phyloP scores from a whole-genome alignment of 805 yeast genomes.

The Pichia phayaonensis region DNA sequence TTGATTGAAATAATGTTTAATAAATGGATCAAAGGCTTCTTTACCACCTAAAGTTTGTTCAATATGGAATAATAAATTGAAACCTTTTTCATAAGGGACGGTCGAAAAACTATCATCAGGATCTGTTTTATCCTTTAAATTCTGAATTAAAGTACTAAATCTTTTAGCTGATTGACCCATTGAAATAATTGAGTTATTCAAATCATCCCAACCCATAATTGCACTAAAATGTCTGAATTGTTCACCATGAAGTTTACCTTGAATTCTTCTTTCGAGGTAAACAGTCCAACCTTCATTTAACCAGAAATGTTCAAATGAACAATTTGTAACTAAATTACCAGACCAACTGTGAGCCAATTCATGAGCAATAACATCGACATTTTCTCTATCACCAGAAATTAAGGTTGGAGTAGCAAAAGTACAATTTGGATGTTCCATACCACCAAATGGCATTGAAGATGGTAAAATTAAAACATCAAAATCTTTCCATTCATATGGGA shows the following conservation, averaged over 20 bases:
- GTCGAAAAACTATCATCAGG: conserved; percentile 87
- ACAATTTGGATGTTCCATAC: conserved; percentile 91
- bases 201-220: conserved; percentile 83
- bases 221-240: conserved; percentile 71
- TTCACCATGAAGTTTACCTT: conserved; percentile 74
- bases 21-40: conserved; percentile 66
- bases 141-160: conserved; percentile 60
- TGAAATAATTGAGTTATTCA: conserved; percentile 57
- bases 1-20: conserved; percentile 65
- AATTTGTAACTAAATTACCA: conserved; percentile 84
- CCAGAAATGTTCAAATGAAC: conserved; percentile 93
- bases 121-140: conserved; percentile 60
- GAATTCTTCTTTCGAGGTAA: conserved; percentile 77
- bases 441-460: conserved; percentile 76
- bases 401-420: conserved; percentile 89
- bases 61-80: conserved; percentile 64
- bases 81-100: conserved; percentile 90
- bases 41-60: conserved; percentile 73
- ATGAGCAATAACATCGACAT: conserved; percentile 87
- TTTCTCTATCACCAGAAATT: conserved; percentile 75
- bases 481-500: conserved; percentile 76
- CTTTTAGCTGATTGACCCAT: conserved; percentile 47
- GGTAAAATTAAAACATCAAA: conserved; percentile 80
- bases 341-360: conserved; percentile 92
- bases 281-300: conserved; percentile 96